Evolutionary conservation across 1,284 basidiomycete genomes (phyloP).

Genomic region (Ganoderma meredithae): DNA sequence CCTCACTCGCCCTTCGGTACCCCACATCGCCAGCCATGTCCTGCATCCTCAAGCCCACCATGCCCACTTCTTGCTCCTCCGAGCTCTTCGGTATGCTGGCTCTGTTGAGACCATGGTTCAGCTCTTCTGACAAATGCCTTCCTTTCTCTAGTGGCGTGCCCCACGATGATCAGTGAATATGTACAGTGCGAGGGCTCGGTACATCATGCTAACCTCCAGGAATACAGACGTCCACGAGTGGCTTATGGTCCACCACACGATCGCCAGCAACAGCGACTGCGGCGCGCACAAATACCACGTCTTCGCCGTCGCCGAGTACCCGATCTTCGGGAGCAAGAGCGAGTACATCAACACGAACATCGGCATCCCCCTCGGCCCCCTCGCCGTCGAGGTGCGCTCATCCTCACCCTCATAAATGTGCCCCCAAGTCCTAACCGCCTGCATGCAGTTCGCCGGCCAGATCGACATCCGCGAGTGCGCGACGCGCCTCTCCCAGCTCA

Average conservation of each 20-base stretch:
- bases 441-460: background rate
- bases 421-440: too few species aligned
- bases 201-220: background rate
- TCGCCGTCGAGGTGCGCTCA: background rate
- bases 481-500: background rate
- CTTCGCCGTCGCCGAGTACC: slow-evolving; percentile 7
- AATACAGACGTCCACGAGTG: background rate
- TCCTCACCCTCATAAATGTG: too few species aligned
- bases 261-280: background rate
- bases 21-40: background rate
- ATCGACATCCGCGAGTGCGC: slow-evolving; percentile 6
- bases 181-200: too few species aligned
- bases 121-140: background rate
- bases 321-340: background rate
- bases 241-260: slow-evolving; percentile 4
- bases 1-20: background rate
- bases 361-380: slow-evolving; percentile 4
- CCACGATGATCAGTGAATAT: slow-evolving; percentile 3
- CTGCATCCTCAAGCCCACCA: slow-evolving; percentile 3
- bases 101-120: background rate
- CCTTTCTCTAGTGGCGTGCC: background rate
- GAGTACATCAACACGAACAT: background rate
- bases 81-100: background rate
- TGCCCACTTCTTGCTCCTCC: slow-evolving; percentile 2
- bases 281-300: background rate